Percentiles rank a stretch among this genome's conserved stretches.
phyloP scores from a whole-genome alignment of 805 yeast genomes.

The Cyberlindnera americana region DNA sequence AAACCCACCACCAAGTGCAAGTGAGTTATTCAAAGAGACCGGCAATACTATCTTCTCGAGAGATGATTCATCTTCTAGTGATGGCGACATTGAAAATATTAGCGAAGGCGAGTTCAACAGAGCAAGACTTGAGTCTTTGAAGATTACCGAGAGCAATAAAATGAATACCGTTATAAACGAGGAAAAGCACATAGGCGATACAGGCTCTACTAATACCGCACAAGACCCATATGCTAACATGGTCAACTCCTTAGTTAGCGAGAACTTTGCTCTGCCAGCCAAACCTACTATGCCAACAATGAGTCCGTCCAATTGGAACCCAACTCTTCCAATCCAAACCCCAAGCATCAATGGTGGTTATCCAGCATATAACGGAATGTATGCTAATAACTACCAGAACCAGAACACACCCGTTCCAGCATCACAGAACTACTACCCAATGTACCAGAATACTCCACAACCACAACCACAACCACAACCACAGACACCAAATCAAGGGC shows the following conservation, averaged over 20 bases:
- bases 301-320: not conserved
- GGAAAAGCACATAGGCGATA: too few species aligned
- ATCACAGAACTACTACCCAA: slow-evolving; percentile 11
- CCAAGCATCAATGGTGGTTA: too few species aligned
- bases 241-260: slow-evolving; percentile 4
- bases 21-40: not conserved
- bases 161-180: not conserved
- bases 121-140: not conserved
- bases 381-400: not conserved
- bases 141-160: not conserved
- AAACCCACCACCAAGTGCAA: slow-evolving; percentile 4
- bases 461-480: slow-evolving; percentile 6
- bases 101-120: not conserved
- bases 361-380: slow-evolving; percentile 2
- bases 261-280: not conserved
- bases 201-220: too few species aligned
- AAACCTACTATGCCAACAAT: not conserved
- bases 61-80: not conserved
- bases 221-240: slow-evolving; percentile 1
- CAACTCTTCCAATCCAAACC: too few species aligned
- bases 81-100: not conserved
- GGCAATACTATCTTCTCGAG: not conserved
- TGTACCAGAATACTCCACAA: slow-evolving; percentile 3
- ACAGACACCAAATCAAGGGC: not conserved
- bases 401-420: slow-evolving; percentile 6